Conservation (phyloP, 768 basidiomycete genomes). For the Calocybe indica region DNA sequence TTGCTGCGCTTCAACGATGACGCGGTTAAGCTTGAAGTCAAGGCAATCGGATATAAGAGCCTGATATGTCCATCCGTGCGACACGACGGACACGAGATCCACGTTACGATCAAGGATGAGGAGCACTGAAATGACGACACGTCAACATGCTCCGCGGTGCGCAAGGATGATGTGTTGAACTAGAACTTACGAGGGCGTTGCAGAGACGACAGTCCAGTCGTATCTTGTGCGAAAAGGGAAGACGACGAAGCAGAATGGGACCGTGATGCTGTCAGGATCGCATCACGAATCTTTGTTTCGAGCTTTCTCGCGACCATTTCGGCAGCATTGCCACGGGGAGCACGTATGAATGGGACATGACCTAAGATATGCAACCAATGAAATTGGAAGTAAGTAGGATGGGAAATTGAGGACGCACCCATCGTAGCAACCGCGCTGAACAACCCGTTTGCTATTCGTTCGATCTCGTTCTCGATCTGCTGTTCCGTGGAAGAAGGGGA, state of each 20-base stretch:
- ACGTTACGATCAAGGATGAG: constrained; percentile 93
- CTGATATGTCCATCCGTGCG: constrained; percentile 99
- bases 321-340: constrained; percentile 93
- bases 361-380: constrained; percentile 35
- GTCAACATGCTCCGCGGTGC: no score
- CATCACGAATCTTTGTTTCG: constrained; percentile 87
- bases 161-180: no score
- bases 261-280: constrained; percentile 64
- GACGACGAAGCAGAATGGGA: constrained; percentile 43
- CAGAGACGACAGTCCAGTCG: constrained; percentile 77
- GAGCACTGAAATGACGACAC: constrained; percentile 50
- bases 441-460: constrained; percentile 82
- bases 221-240: constrained; percentile 71
- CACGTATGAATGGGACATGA: constrained; percentile 90
- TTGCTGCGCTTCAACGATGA: constrained; percentile 64
- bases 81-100: constrained; percentile 88
- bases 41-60: constrained; percentile 96
- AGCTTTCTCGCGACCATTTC: constrained; percentile 99
- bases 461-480: constrained; percentile 90
- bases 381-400: neutral
- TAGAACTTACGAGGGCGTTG: constrained; percentile 73
- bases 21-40: constrained; percentile 93
- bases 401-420: constrained; percentile 39
- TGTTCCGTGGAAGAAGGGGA: constrained; percentile 86
- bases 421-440: constrained; percentile 89